Evolutionary conservation across 371 early-diverging fungal genomes (phyloP).

Genomic region (Mucor irregularis): DNA sequence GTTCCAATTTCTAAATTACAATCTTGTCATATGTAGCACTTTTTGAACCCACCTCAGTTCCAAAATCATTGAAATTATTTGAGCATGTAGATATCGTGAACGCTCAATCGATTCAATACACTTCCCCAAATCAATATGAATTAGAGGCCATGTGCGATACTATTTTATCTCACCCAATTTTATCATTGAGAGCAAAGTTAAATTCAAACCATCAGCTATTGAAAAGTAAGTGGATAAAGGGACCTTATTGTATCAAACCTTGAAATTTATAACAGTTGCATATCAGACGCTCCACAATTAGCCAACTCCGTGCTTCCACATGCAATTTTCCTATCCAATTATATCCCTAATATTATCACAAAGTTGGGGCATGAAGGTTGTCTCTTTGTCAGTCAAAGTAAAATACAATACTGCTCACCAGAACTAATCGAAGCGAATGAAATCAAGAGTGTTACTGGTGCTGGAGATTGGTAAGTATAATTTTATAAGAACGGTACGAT

Average conservation of each 20-base stretch:
- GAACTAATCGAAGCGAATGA: conserved; percentile 30
- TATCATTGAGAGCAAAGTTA: background rate
- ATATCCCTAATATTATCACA: conserved; percentile 54
- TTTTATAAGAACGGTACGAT: no score
- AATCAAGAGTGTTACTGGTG: conserved; percentile 69
- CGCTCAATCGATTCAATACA: conserved; percentile 40
- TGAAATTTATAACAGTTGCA: no score
- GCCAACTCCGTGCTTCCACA: conserved; percentile 24
- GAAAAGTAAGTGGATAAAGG: background rate
- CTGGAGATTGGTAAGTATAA: conserved; percentile 66
- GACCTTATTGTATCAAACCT: no score
- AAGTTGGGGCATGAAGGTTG: conserved; percentile 61
- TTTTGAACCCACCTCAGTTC: conserved; percentile 92
- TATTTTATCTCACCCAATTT: conserved; percentile 27
- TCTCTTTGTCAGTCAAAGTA: conserved; percentile 28
- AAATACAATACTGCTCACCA: conserved; percentile 38
- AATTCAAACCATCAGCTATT: background rate
- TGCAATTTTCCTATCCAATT: conserved; percentile 32
- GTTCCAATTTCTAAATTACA: background rate
- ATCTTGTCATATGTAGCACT: conserved; percentile 40
- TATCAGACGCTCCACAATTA: conserved; percentile 17
- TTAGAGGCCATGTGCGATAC: conserved; percentile 58
- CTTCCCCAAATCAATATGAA: conserved; percentile 72
- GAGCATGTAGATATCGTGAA: conserved; percentile 20
- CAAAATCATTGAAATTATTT: conserved; percentile 72